Evolutionary conservation across 2,329 filamentous ascomycete species (phyloP), one percentile per base, ranked within the genome.

Genomic region (Shiraia sp.): DNA sequence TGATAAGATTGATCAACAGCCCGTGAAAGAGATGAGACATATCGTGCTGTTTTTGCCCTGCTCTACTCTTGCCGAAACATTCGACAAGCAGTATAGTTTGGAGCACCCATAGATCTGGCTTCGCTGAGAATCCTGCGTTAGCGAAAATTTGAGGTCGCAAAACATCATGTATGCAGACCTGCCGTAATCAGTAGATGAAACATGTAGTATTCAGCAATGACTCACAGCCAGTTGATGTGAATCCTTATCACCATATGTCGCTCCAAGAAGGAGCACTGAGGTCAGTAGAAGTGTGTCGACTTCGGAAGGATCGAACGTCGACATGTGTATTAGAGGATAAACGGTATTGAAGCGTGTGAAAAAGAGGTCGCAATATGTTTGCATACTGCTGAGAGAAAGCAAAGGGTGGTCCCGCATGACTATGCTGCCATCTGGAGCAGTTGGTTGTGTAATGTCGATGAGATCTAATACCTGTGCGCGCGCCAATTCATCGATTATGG

Each of bases 11-110:
- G 53, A 80, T 80, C 2, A 80, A 61, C 0, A 80, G 60, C 2
- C 76, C 78, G 54, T 80, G 77, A 50, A 80, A 85, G 0, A 85
- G 62, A 53, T 84, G 81, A 3, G 79, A 79, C 72, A 81, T 81
- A 17, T 85, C 81, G 44, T 83, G 79, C 51, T 85, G 81, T 34
- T 80, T 80, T 47, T 82, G 80, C 0, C 81, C 81, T 0, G 81
- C 81, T 40, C 81, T 70, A 26, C 78, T 81, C 57, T 85, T 85
- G 2, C 82, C 82, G 40, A 85, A 84, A 49, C 81, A 84, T 48
- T 85, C 82, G 0, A 84, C 80, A 0, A 85, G 65, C 7, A 85
- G 63, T 24, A 85, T 82, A 0, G 79, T 79, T 45, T 85, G 80
- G 0, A 85, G 51, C 0, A 82, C 75, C 81, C 81, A 85, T 0